A percentile compares a stretch with the other conserved stretches of the same genome.
These are phyloP conservation scores for Kazachstania sp. DNA, from an alignment of 1,139 yeast species.

Conservation along the genomic window DNA sequence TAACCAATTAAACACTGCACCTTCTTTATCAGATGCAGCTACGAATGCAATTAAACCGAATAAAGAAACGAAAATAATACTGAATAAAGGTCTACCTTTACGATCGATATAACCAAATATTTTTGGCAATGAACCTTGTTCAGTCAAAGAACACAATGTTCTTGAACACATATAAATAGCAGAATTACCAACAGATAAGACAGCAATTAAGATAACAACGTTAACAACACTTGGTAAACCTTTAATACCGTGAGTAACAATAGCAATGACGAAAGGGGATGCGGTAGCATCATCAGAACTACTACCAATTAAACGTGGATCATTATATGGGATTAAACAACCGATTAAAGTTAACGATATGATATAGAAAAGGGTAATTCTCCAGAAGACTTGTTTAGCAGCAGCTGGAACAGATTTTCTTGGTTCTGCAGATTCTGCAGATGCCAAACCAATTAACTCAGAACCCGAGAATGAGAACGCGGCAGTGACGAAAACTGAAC, in stretches of 20 bases:
- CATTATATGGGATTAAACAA: conserved; percentile 39
- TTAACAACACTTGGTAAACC: conserved; percentile 50
- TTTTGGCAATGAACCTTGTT: conserved; percentile 55
- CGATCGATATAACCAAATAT: conserved; percentile 59
- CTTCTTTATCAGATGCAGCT: conserved; percentile 49
- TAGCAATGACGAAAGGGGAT: conserved; percentile 57
- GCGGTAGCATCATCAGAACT: conserved; percentile 45
- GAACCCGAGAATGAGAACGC: conserved; percentile 55
- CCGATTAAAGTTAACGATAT: conserved; percentile 40
- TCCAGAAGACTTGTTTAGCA: conserved; percentile 66
- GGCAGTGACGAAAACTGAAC: conserved; percentile 44
- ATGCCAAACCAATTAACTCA: conserved; percentile 77
- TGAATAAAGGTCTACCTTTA: conserved; percentile 58
- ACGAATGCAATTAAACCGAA: conserved; percentile 53
- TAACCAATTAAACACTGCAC: conserved; percentile 57
- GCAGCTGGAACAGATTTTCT: conserved; percentile 65
- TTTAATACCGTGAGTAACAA: conserved; percentile 43
- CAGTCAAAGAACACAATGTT: conserved; percentile 56
- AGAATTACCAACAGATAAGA: conserved; percentile 62
- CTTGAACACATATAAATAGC: conserved; percentile 60
- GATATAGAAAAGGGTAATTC: conserved; percentile 55
- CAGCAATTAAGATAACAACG: conserved; percentile 50
- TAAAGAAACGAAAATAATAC: conserved; percentile 40
- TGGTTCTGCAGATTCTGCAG: conserved; percentile 80
- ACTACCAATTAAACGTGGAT: conserved; percentile 34